Conservation (phyloP, 2,329 filamentous ascomycete genomes). For the Cladosporium sp. region DNA sequence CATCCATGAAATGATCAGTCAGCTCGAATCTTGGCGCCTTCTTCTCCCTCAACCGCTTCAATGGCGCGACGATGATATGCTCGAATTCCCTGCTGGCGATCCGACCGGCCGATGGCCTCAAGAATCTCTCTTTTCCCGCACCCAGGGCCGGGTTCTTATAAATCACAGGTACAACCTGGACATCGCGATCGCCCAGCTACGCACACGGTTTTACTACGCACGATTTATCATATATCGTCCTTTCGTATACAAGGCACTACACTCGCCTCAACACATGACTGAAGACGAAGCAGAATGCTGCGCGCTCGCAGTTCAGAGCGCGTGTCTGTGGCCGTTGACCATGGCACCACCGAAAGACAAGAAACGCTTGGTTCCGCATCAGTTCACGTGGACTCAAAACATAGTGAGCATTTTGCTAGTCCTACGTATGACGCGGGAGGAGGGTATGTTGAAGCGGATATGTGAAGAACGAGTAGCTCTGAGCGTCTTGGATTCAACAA, state of each 20-base stretch:
- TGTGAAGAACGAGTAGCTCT: slow-evolving; percentile 47
- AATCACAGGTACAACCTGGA: slow-evolving; percentile 51
- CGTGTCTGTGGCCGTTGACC: slow-evolving; percentile 37
- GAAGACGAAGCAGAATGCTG: slow-evolving; percentile 55
- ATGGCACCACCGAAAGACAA: slow-evolving; percentile 52
- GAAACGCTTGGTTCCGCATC: slow-evolving; percentile 59
- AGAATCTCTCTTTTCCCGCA: too few relatives aligned
- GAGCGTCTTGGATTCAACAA: slow-evolving; percentile 54
- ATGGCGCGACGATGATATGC: slow-evolving; percentile 58
- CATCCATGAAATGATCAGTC: slow-evolving; percentile 53
- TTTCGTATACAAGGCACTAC: slow-evolving; percentile 60
- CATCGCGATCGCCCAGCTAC: slow-evolving; percentile 57
- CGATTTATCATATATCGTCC: slow-evolving; percentile 60
- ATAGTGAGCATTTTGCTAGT: slow-evolving; percentile 59
- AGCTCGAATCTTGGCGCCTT: slow-evolving; percentile 60
- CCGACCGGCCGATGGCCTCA: too few relatives aligned
- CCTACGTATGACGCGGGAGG: slow-evolving; percentile 55
- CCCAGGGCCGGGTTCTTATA: slow-evolving; percentile 34
- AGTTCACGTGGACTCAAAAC: slow-evolving; percentile 64
- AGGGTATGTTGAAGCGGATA: slow-evolving; percentile 56
- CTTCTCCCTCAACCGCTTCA: slow-evolving; percentile 56
- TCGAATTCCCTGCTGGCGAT: background rate
- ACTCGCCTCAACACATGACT: slow-evolving; percentile 56
- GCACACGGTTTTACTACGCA: slow-evolving; percentile 60
- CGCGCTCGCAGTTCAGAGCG: slow-evolving; percentile 58